A percentile compares a stretch with the other conserved stretches of the same genome.
phyloP scores from a whole-genome alignment of 345 rosid genomes.

The Camelina neglecta region DNA sequence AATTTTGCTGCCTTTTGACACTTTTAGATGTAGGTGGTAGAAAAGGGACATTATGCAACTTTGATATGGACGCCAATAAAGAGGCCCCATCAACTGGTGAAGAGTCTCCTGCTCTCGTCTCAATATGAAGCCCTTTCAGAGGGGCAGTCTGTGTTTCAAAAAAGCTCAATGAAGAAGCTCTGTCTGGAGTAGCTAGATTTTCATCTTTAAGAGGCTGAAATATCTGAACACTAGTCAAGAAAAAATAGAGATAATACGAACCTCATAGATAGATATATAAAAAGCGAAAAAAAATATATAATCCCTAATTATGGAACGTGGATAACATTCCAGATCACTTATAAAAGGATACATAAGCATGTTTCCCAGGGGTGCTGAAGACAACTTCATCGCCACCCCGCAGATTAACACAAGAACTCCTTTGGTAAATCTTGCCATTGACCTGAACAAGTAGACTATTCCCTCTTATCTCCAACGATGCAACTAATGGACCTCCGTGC shows the following conservation, averaged over 20 bases:
- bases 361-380: slow-evolving; percentile 70
- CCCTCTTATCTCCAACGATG: slow-evolving; percentile 74
- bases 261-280: not conserved
- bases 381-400: slow-evolving; percentile 94
- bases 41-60: slow-evolving; percentile 55
- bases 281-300: not conserved
- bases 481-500: slow-evolving; percentile 72
- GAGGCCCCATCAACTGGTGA: slow-evolving; percentile 81
- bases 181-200: slow-evolving; percentile 59
- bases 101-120: slow-evolving; percentile 82
- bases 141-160: slow-evolving; percentile 78
- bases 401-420: slow-evolving; percentile 52
- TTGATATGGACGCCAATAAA: slow-evolving; percentile 76
- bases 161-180: slow-evolving; percentile 69
- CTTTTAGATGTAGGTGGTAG: slow-evolving; percentile 60
- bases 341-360: slow-evolving; percentile 94
- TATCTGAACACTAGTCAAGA: slow-evolving; percentile 68
- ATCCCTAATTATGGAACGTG: not conserved
- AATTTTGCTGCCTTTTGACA: slow-evolving; percentile 54
- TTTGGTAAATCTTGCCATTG: slow-evolving; percentile 64
- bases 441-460: slow-evolving; percentile 84
- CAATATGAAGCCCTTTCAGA: slow-evolving; percentile 70
- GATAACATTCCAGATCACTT: slow-evolving; percentile 2
- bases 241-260: slow-evolving; percentile 14
- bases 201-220: slow-evolving; percentile 81